A percentile compares a stretch with the other conserved stretches of the same genome.
These are phyloP conservation scores for Russula foetens DNA, from an alignment of 768 basidiomycete genomes.

Conservation along the genomic window DNA sequence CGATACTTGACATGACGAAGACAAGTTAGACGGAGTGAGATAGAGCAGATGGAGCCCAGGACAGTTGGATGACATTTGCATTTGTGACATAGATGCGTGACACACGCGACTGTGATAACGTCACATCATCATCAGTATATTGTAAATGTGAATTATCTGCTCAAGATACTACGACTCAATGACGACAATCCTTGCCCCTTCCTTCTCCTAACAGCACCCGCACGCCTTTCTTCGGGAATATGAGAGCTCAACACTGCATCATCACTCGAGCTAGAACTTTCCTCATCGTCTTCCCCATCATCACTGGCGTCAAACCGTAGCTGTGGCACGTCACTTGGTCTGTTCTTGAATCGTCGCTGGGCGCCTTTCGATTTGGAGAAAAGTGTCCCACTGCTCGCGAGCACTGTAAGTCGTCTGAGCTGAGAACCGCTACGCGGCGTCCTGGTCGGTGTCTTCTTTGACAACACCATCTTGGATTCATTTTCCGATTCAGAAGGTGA, in stretches of 20 bases:
- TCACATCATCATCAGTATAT: not conserved
- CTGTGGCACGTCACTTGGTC: not conserved
- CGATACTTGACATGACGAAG: slow-evolving; percentile 53
- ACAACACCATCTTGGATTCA: slow-evolving; percentile 1
- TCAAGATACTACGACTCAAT: slow-evolving; percentile 2
- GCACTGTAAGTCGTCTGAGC: slow-evolving; percentile 6
- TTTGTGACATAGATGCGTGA: not conserved
- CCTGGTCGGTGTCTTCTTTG: slow-evolving; percentile 1
- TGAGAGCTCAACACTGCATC: slow-evolving; percentile 8
- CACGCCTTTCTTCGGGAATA: slow-evolving; percentile 19
- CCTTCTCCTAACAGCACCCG: not conserved
- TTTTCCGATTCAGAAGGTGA: slow-evolving; percentile 11
- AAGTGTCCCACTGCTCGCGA: slow-evolving; percentile 8
- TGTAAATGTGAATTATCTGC: no score
- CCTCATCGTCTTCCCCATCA: slow-evolving; percentile 10
- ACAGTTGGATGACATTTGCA: not conserved
- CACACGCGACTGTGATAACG: not conserved
- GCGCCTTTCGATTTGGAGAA: slow-evolving; percentile 5
- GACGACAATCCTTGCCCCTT: slow-evolving; percentile 11
- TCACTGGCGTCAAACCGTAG: not conserved
- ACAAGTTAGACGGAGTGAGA: not conserved
- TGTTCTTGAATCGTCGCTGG: not conserved
- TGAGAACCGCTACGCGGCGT: not conserved
- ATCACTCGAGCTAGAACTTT: slow-evolving; percentile 15
- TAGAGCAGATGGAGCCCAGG: no score